Base-by-base conservation (phyloP, 2,329 filamentous ascomycete genomes). In the Calonectria pseudoreteaudii region DNA sequence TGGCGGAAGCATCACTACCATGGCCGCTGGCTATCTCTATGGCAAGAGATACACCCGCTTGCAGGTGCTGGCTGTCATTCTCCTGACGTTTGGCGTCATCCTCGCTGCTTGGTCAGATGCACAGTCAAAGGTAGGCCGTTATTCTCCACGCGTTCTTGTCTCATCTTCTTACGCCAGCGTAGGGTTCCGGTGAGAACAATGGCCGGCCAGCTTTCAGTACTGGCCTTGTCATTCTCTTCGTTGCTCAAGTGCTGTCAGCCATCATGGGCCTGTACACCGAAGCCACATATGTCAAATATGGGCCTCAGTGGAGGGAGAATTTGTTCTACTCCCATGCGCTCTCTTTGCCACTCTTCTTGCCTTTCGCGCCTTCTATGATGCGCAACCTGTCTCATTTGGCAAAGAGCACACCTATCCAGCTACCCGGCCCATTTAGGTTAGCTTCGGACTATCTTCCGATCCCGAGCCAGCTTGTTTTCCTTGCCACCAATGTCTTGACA, bases 181-280 rank as follows among this genome's bases (percentile, higher is more conserved):
- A 81, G 80, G 79, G 73, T 41, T 64, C 70, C 2, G 66, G 66
- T 38, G 77, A 79, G 62, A 73, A 67, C 28, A 71, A 66, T 64
- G 70, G 75, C 16, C 80, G 80, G 6, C 81, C 84, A 4, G 81
- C 81, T n/a, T 84, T 85, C 65, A 82, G 84, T 71, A 92, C 90
- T 8, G 97, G 97, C 4, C 93, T 99, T 16, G 85, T 90, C 4
- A 94, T 99, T 66, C 90, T 99, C 20, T 94, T 98, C 58, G 83
- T 97, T 47, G 97, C 97, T 1, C 97, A 99, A 85, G 86, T 98
- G 6, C 90, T 98, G 28, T 97, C 95, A 10, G 95, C 97, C 28
- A 94, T 96, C 81, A 98, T 98, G 93, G 97, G 97, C 6, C 90
- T 98, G 36, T 98, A 98, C 83, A 96, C 96, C 0, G 96, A 99